phyloP scores from a whole-genome alignment of 345 rosid genomes.

The Camelina neglecta region DNA sequence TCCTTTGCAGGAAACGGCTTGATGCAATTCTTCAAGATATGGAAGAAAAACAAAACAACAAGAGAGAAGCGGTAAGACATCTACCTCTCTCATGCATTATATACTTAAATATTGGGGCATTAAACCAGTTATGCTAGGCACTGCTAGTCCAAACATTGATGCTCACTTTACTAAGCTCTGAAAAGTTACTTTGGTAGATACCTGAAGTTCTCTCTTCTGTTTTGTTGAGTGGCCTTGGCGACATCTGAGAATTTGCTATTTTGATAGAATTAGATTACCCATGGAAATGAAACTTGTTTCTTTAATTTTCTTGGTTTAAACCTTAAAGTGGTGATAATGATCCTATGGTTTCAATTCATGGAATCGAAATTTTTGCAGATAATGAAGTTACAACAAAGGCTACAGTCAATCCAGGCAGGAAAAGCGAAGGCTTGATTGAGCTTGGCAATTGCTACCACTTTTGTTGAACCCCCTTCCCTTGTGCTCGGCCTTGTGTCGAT shows the following conservation, averaged over 20 bases:
- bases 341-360: slow-evolving; percentile 29
- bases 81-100: slow-evolving; percentile 2
- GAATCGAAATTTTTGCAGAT: slow-evolving; percentile 54
- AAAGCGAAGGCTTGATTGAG: slow-evolving; percentile 74
- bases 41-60: slow-evolving; percentile 92
- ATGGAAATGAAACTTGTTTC: slow-evolving; percentile 12
- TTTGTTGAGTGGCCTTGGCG: slow-evolving; percentile 1
- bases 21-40: slow-evolving; percentile 86
- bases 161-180: slow-evolving; percentile 8
- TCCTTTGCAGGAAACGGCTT: slow-evolving; percentile 77
- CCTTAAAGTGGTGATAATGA: slow-evolving; percentile 9
- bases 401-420: slow-evolving; percentile 86
- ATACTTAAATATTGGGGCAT: neutral
- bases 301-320: neutral
- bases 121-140: neutral
- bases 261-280: neutral
- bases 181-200: neutral
- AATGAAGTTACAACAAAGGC: slow-evolving; percentile 79
- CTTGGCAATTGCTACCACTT: slow-evolving; percentile 30
- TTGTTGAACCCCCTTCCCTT: slow-evolving; percentile 12
- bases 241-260: slow-evolving; percentile 8
- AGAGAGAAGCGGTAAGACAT: slow-evolving; percentile 76
- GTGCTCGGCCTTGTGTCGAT: slow-evolving; percentile 10
- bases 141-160: neutral
- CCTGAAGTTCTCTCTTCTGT: slow-evolving; percentile 8